Percentiles rank a stretch among this genome's conserved stretches.
Conservation (phyloP, 1,139 yeast genomes). For the Komagataea norvegica region DNA sequence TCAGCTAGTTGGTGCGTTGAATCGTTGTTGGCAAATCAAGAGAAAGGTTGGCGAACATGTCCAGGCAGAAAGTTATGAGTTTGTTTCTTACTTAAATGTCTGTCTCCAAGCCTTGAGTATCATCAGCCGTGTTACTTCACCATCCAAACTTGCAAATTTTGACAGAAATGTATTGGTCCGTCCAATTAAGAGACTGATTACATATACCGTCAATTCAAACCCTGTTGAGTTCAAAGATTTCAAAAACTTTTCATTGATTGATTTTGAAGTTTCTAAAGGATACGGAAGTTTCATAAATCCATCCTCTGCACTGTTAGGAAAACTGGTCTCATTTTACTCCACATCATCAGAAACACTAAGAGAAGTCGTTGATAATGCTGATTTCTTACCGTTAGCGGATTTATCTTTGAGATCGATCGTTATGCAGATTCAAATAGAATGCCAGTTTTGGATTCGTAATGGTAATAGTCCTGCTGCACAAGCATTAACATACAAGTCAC, state of each 20-base stretch:
- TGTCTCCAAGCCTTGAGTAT: conserved; percentile 45
- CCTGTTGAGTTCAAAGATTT: not conserved
- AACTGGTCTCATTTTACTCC: conserved; percentile 27
- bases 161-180: not conserved
- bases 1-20: conserved; percentile 45
- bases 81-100: conserved; percentile 43
- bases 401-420: conserved; percentile 56
- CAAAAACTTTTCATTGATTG: conserved; percentile 12
- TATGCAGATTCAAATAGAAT: conserved; percentile 48
- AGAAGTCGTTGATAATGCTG: conserved; percentile 20
- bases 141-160: conserved; percentile 4
- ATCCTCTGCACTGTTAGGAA: conserved; percentile 43
- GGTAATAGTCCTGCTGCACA: conserved; percentile 52
- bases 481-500: conserved; percentile 34
- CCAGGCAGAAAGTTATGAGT: conserved; percentile 48
- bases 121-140: conserved; percentile 18
- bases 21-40: conserved; percentile 50
- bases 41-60: conserved; percentile 70
- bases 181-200: conserved; percentile 5
- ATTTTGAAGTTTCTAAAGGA: conserved; percentile 45
- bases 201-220: not conserved
- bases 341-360: conserved; percentile 21
- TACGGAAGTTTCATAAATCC: conserved; percentile 56
- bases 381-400: conserved; percentile 47
- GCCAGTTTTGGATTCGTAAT: conserved; percentile 64